Evolutionary conservation across 305 asterid genomes (phyloP).

Genomic region (Euphrasia arctica): DNA sequence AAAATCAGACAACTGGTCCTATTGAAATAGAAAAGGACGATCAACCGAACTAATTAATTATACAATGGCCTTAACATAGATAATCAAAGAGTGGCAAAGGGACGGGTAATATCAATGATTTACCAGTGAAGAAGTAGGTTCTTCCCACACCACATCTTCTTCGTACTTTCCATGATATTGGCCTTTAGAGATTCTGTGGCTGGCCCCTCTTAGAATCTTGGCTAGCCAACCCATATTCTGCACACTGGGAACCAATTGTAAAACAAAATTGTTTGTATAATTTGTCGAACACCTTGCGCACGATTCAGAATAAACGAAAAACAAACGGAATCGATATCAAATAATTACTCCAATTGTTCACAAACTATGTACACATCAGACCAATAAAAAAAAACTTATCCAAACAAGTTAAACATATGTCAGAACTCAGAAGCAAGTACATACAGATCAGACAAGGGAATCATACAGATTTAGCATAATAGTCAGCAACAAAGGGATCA

Average conservation of each 20-base stretch:
- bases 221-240: slow-evolving; percentile 85
- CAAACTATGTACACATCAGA: slow-evolving; percentile 14
- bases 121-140: slow-evolving; percentile 60
- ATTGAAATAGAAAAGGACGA: slow-evolving; percentile 15
- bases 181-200: slow-evolving; percentile 64
- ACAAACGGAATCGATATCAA: slow-evolving; percentile 12
- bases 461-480: slow-evolving; percentile 36
- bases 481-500: slow-evolving; percentile 37
- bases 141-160: slow-evolving; percentile 61
- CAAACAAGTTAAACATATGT: slow-evolving; percentile 26
- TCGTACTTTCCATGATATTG: slow-evolving; percentile 71
- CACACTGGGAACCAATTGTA: slow-evolving; percentile 25
- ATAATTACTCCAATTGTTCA: neutral
- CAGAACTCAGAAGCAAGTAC: slow-evolving; percentile 40
- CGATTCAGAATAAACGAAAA: slow-evolving; percentile 17
- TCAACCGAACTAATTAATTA: slow-evolving; percentile 15
- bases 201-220: slow-evolving; percentile 79
- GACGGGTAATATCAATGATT: neutral
- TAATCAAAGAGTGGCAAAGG: no score
- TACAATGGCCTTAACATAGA: neutral
- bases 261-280: slow-evolving; percentile 1
- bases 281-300: slow-evolving; percentile 6
- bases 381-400: slow-evolving; percentile 37
- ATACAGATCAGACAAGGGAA: slow-evolving; percentile 55
- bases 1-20: slow-evolving; percentile 78